Percentiles rank a stretch among this genome's conserved stretches.
Evolutionary conservation across 1,139 yeast genomes (phyloP).

Genomic region (Sugiyamaella sp.): DNA sequence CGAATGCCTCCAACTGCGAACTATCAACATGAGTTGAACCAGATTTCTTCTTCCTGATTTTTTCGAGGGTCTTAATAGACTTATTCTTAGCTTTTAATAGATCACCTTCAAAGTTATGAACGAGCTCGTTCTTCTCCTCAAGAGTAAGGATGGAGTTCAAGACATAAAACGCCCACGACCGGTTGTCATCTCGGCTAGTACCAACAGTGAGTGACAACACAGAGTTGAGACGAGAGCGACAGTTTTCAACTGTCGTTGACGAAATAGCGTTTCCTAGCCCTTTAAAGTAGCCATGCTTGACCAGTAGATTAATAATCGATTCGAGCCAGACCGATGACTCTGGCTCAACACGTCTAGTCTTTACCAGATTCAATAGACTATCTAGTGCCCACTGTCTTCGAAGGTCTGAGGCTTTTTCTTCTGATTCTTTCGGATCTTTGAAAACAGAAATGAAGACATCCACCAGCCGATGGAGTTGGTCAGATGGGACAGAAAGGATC

Average conservation of each 20-base stretch:
- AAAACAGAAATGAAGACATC: slow-evolving; percentile 41
- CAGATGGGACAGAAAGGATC: slow-evolving; percentile 39
- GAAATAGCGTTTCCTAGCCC: slow-evolving; percentile 30
- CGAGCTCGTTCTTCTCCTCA: slow-evolving; percentile 31
- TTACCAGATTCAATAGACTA: slow-evolving; percentile 57
- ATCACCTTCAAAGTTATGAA: slow-evolving; percentile 43
- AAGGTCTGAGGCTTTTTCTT: slow-evolving; percentile 47
- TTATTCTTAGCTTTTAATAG: slow-evolving; percentile 50
- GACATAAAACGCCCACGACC: slow-evolving; percentile 60
- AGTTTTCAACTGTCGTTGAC: slow-evolving; percentile 29
- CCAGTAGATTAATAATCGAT: slow-evolving; percentile 54
- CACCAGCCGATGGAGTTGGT: slow-evolving; percentile 40
- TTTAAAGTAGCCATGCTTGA: slow-evolving; percentile 60
- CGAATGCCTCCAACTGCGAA: slow-evolving; percentile 57
- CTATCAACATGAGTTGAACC: slow-evolving; percentile 47
- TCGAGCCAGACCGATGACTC: slow-evolving; percentile 48
- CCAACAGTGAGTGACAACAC: slow-evolving; percentile 52
- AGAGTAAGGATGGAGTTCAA: slow-evolving; percentile 28
- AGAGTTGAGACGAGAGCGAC: slow-evolving; percentile 63
- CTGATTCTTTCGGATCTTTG: slow-evolving; percentile 37
- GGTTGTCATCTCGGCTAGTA: slow-evolving; percentile 48
- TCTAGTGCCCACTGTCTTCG: slow-evolving; percentile 70
- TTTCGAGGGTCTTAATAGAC: slow-evolving; percentile 54
- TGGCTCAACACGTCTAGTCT: slow-evolving; percentile 28
- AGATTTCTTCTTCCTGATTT: slow-evolving; percentile 48